Evolutionary conservation across 495 filamentous ascomycete genomes (phyloP).

Genomic region (Penicillium taxi): DNA sequence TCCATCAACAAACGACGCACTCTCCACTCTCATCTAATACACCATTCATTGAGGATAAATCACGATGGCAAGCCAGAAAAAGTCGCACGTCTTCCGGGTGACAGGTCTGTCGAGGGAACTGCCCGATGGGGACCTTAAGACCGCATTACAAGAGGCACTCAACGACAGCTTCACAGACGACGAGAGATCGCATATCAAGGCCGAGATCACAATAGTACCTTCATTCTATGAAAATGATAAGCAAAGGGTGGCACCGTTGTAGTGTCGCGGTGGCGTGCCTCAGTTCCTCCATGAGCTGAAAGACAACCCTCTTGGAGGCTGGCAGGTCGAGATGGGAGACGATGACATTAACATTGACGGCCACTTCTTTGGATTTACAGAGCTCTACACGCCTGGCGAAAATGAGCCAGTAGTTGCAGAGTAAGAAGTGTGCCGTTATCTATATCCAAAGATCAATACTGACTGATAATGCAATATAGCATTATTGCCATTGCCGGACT

Average conservation of each 20-base stretch:
- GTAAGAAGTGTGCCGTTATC: constrained; percentile 7
- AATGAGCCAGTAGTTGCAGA: constrained; percentile 8
- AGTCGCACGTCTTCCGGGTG: constrained; percentile 11
- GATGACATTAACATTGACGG: constrained; percentile 9
- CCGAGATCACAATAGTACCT: constrained; percentile 10
- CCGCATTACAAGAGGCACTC: constrained; percentile 7
- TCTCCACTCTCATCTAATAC: constrained; percentile 3
- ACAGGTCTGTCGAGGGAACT: constrained; percentile 6
- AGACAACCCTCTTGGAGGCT: constrained; percentile 7
- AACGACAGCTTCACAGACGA: constrained; percentile 6
- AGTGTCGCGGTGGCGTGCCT: constrained; percentile 10
- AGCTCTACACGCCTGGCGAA: constrained; percentile 7
- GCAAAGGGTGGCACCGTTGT: constrained; percentile 7
- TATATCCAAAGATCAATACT: constrained; percentile 2
- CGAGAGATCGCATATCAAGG: constrained; percentile 7
- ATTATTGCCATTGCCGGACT: constrained; percentile 28
- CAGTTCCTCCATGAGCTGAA: constrained; percentile 7
- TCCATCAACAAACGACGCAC: constrained; percentile 3
- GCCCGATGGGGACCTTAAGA: constrained; percentile 7
- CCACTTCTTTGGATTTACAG: constrained; percentile 13
- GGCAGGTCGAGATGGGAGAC: constrained; percentile 10
- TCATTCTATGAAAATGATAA: constrained; percentile 10
- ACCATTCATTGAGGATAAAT: not conserved
- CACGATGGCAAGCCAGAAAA: constrained; percentile 9
- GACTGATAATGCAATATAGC: constrained; percentile 3